Conservation (phyloP, 805 yeast genomes). For the Candida saitoana region DNA sequence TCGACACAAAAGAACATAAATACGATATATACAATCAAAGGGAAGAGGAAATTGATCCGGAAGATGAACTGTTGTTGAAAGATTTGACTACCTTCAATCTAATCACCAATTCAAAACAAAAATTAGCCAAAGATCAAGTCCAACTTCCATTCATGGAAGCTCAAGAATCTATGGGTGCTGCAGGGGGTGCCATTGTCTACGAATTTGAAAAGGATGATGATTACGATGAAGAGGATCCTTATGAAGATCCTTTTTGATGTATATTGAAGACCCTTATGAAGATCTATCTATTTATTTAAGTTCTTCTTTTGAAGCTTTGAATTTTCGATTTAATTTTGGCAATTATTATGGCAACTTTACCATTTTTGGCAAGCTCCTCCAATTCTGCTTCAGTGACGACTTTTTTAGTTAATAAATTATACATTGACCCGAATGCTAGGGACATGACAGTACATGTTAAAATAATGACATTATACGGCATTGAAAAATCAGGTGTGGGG, state of each 20-base stretch:
- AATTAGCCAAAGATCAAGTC: slow-evolving; percentile 74
- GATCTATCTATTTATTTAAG: slow-evolving; percentile 68
- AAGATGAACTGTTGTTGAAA: slow-evolving; percentile 50
- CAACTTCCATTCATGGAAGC: slow-evolving; percentile 91
- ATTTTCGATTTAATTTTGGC: slow-evolving; percentile 8
- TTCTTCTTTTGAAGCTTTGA: slow-evolving; percentile 2
- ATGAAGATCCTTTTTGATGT: slow-evolving; percentile 82
- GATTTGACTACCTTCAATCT: slow-evolving; percentile 86
- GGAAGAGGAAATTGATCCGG: slow-evolving; percentile 32
- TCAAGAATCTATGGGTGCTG: slow-evolving; percentile 54
- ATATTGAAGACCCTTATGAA: slow-evolving; percentile 95
- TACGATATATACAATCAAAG: slow-evolving; percentile 26
- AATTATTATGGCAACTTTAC: slow-evolving; percentile 13
- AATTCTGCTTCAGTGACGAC: slow-evolving; percentile 70
- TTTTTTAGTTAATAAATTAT: slow-evolving; percentile 70
- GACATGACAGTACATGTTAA: slow-evolving; percentile 93
- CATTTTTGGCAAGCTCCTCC: slow-evolving; percentile 16
- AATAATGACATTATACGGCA: slow-evolving; percentile 97
- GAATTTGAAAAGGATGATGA: slow-evolving; percentile 96
- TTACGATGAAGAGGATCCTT: slow-evolving; percentile 97
- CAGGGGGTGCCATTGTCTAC: slow-evolving; percentile 92
- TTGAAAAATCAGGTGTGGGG: slow-evolving; percentile 96
- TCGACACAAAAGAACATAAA: slow-evolving; percentile 48
- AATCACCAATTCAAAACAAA: slow-evolving; percentile 70
- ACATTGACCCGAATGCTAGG: slow-evolving; percentile 80